These are phyloP conservation scores for Nakazawaea ishiwadae DNA, from an alignment of 805 yeast genomes.

Conservation along the genomic window DNA sequence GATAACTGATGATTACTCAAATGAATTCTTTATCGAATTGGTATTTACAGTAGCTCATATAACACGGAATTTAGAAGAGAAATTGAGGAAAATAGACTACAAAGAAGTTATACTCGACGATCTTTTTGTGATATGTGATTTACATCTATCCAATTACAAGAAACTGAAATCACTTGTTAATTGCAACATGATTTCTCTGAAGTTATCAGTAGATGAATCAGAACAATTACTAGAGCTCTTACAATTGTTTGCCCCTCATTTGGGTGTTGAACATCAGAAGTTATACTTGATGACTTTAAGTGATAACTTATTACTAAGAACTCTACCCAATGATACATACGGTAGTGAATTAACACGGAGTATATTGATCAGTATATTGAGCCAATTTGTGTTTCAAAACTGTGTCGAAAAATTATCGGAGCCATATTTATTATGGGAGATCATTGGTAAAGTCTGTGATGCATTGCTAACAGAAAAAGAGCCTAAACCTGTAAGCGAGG, in stretches of 20 bases:
- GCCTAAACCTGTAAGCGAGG: slow-evolving; percentile 14
- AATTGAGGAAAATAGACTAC: slow-evolving; percentile 28
- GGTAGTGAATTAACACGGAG: slow-evolving; percentile 33
- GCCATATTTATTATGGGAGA: slow-evolving; percentile 47
- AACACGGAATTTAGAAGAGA: slow-evolving; percentile 32
- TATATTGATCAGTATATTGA: slow-evolving; percentile 34
- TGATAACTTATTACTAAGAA: slow-evolving; percentile 26
- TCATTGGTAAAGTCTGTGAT: slow-evolving; percentile 23
- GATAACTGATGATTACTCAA: slow-evolving; percentile 31
- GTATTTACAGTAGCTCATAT: slow-evolving; percentile 34
- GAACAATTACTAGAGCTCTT: slow-evolving; percentile 28
- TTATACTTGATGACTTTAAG: slow-evolving; percentile 32
- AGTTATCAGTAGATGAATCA: neutral
- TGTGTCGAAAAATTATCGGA: slow-evolving; percentile 40
- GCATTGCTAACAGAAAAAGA: too few relatives aligned
- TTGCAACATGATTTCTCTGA: slow-evolving; percentile 13
- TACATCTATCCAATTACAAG: slow-evolving; percentile 29
- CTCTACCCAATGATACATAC: slow-evolving; percentile 36
- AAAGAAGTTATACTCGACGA: slow-evolving; percentile 37
- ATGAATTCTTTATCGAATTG: slow-evolving; percentile 35
- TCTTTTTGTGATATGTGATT: slow-evolving; percentile 34
- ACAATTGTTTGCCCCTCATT: slow-evolving; percentile 29
- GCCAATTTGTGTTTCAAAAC: slow-evolving; percentile 37
- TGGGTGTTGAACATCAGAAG: slow-evolving; percentile 5
- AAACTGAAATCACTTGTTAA: slow-evolving; percentile 23